Base-by-base conservation (phyloP, 106 monocot species). In the Allium sativum region DNA sequence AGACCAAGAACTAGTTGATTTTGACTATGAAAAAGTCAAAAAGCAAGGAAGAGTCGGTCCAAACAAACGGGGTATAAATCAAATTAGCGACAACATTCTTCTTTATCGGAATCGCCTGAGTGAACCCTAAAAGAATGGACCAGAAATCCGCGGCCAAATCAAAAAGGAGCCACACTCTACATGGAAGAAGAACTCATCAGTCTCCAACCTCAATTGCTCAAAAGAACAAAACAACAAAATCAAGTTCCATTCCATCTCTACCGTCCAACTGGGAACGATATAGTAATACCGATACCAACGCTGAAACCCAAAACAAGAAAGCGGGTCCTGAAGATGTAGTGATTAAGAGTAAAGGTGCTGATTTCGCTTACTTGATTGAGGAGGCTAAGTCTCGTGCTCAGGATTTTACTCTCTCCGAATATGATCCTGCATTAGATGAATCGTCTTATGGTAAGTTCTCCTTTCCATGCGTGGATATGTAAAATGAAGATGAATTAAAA, bases 211-310 rank as follows among this genome's bases (percentile, higher is more conserved):
- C 71, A 13, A 40, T 52, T 48, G 83, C 78, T 40, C 72, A 82
- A 70, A 66, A 52, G 67, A 82, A 84, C 58, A 66, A 85, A 56
- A 7, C 55, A 8, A 58, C 31, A 55, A 61, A 41, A 18, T 4
- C 7, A 14, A 52, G 50, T 8, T 7, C 22, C 55, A 53, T 11
- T 18, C 47, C 66, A 45, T 13, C 18, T 19, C 80, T 93, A n/a
- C 84, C 93, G 12, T 82, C 88, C 54, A 93, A 93, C 21, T 85
- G 80, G 90, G 84, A 81, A 19, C 81, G 95, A 7, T 95, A 95
- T 56, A 79, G 68, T 22, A 60, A 40, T n/a, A 69, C 21, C 55
- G 67, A 42, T 41, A 40, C 68, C 3, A 66, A 17, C 42, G 22
- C 19, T 7, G 14, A 22, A 9, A 51, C 9, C 12, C 7, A 21